A percentile compares a stretch with the other conserved stretches of the same genome.
phyloP scores from a whole-genome alignment of 306 rosid species.

The Castanospermum australe region DNA sequence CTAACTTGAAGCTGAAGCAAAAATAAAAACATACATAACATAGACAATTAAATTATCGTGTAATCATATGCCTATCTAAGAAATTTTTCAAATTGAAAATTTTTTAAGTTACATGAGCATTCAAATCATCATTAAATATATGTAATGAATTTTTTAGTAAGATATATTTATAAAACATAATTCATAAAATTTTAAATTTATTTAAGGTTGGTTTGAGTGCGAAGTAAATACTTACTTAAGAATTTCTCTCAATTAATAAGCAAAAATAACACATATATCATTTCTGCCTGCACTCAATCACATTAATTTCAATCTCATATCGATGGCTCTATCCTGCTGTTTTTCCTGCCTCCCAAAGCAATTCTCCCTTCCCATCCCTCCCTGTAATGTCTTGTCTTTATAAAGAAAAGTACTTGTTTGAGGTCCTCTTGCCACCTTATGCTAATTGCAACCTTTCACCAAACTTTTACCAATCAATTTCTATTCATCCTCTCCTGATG shows the following conservation, averaged over 20 bases:
- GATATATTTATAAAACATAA: no score
- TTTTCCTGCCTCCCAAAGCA: constrained; percentile 44
- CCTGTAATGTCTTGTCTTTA: background rate
- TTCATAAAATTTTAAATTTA: no score
- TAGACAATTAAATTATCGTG: no score
- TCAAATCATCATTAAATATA: no score
- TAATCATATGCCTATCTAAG: no score
- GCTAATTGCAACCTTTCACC: constrained; percentile 54
- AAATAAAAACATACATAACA: background rate
- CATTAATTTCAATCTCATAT: background rate
- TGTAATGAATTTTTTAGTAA: no score
- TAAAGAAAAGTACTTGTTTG: constrained; percentile 32
- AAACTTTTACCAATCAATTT: constrained; percentile 31
- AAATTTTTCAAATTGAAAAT: no score
- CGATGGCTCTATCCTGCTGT: constrained; percentile 11
- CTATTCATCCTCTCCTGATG: constrained; percentile 24
- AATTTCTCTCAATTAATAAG: background rate
- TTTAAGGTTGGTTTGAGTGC: no score
- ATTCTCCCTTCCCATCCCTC: constrained; percentile 5
- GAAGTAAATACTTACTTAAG: no score
- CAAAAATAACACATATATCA: background rate
- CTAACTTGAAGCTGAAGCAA: constrained; percentile 32
- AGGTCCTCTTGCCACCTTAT: constrained; percentile 52
- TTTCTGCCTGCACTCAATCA: background rate
- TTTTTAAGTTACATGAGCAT: no score